Evolutionary conservation across 345 rosid species (phyloP).

Genomic region (Brassica juncea): DNA sequence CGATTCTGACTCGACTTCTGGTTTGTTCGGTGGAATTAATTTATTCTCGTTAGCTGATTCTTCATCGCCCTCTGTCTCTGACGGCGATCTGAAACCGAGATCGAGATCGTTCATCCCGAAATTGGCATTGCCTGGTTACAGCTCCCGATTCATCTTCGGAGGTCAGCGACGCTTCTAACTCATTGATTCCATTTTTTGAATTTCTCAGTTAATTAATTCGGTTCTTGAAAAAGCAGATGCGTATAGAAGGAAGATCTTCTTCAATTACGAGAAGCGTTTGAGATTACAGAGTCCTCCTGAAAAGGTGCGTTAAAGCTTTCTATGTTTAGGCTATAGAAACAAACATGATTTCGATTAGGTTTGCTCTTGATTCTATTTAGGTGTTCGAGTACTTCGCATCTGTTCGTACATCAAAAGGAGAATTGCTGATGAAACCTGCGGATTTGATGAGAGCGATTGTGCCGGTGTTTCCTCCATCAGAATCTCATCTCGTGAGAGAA

Average conservation of each 20-base stretch:
- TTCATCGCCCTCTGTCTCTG: conserved; percentile 40
- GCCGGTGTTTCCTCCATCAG: conserved; percentile 96
- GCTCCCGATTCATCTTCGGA: conserved; percentile 62
- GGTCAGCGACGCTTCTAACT: conserved; percentile 39
- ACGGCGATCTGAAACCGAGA: conserved; percentile 36
- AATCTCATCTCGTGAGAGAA: conserved; percentile 77
- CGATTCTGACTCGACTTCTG: conserved; percentile 38
- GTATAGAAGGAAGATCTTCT: conserved; percentile 82
- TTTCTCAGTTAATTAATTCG: background rate
- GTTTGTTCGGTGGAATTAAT: conserved; percentile 37
- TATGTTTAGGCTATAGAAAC: background rate
- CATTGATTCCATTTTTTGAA: background rate
- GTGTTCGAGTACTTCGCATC: conserved; percentile 95
- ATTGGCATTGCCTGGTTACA: conserved; percentile 61
- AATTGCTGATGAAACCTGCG: conserved; percentile 73
- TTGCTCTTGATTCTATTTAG: too few species aligned
- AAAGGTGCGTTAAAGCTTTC: conserved; percentile 53
- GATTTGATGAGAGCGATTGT: conserved; percentile 94
- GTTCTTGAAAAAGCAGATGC: conserved; percentile 50
- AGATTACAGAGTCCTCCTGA: conserved; percentile 90
- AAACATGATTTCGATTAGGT: background rate
- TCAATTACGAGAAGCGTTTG: conserved; percentile 94
- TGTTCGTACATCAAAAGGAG: conserved; percentile 54
- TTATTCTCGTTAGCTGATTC: conserved; percentile 51
- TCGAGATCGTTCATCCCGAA: conserved; percentile 46